Base-by-base conservation (phyloP, 2,329 filamentous ascomycete genomes). In the Penicillium polonicum region DNA sequence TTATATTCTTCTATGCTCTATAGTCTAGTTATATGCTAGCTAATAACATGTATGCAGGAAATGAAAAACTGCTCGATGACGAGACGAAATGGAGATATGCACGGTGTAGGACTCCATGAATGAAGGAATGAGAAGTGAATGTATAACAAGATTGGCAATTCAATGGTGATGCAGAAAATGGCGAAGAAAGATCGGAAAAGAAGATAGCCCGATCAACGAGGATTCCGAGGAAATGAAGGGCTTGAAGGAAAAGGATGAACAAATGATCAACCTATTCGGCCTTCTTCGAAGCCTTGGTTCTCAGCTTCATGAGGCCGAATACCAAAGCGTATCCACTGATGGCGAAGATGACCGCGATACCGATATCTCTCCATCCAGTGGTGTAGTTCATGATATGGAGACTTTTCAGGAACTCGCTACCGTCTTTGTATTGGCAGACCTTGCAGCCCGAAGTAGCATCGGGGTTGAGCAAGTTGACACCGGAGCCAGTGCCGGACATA, bases 301-400 rank as follows among this genome's bases (percentile, higher is more conserved):
- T 62, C 53, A 75, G 46, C 61, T 73, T 75, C 73, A 75, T 75
- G 63, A 75, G 62, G 29, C 66, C 48, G 61, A 76, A 82, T 2
- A 82, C 80, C 57, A 81, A 53, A 2, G 70, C 74, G 59, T 88
- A 88, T 1, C 79, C 82, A 55, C 78, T 81, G 39, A 84, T 58
- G 1, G 76, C 81, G 62, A 87, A 87, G 5, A 84, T 73, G 1
- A 81, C 82, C 3, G 82, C 79, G 48, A 88, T 85, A 0, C 68
- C 87, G 0, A 84, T 83, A 70, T 90, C 80, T 48, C 88, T 79
- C 88, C 88, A 90, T 0, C 85, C 87, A 63, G 85, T 85, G 59
- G 79, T 83, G 62, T 88, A 84, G 4, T 84, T 78, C 1, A 78
- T 76, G 8, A 90, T 65, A 66, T 89, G 88, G 13, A 90, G 61